Base-by-base conservation (phyloP, 192 early-diverging fungal species). In the Oehlia diaphana region DNA sequence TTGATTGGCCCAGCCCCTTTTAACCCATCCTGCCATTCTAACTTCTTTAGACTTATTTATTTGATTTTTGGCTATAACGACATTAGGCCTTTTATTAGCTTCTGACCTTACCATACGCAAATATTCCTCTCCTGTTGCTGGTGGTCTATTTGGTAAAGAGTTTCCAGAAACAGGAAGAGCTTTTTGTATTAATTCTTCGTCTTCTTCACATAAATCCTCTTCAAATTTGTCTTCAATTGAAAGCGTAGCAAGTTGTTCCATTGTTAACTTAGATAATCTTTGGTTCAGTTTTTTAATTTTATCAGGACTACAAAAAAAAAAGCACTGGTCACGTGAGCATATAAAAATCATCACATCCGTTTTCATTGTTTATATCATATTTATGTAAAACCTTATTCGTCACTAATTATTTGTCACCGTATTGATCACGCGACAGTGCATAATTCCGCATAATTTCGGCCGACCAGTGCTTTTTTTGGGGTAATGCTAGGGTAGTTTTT, bases 61-160 rank as follows among this genome's bases (percentile, higher is more conserved):
- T 58, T 16, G 33, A 47, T 65, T 47, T 33, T 33, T 31, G 0
- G 76, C 65, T 31, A 50, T 19, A 35, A 68, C 26, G 42, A 78
- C 65, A 35, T 23, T 23, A 9, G 76, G 76, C 9, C 42, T 78
- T 68, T 78, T 65, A 23, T 31, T 78, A 28, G 76, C 76, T 69
- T 78, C 76, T 21, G 16, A 16, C 26, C 42, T 66, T 10, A 78
- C 76, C 76, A 78, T 65, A 37, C 65, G 63, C 23, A 78, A 78
- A 78, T 78, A 78, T 35, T 78, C 76, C 14, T 78, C 76, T 66
- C 76, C 76, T n/a, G 39, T 64, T 13, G 61, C 26, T 28, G 76
- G 76, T 28, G 76, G 76, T 50, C 61, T 75, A 23, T 75, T 63
- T 58, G 53, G 53, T 21, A 58, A 58, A 21, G 16, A 21, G 0